Percentiles rank a stretch among this genome's conserved stretches.
Evolutionary conservation across 2,329 filamentous ascomycete species (phyloP).

Genomic region (Fusarium circinatum): DNA sequence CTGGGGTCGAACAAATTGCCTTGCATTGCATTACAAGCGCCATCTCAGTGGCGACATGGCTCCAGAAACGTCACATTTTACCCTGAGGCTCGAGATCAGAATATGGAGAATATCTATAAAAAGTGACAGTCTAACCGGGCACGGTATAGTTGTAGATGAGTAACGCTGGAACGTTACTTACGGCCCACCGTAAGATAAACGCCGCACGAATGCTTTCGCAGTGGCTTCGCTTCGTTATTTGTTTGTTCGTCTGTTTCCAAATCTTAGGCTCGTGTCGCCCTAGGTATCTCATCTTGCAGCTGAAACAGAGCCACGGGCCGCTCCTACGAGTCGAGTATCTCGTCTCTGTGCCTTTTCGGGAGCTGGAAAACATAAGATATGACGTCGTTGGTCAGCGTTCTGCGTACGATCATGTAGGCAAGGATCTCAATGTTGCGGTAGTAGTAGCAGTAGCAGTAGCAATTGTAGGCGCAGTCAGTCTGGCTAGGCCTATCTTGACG

Average conservation of each 20-base stretch:
- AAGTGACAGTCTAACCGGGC: constrained; percentile 25
- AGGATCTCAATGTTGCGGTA: constrained; percentile 23
- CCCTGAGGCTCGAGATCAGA: constrained; percentile 32
- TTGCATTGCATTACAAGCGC: constrained; percentile 30
- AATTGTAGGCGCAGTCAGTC: constrained; percentile 15
- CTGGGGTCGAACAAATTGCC: constrained; percentile 10
- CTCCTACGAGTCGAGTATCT: constrained; percentile 2
- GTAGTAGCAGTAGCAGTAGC: constrained; percentile 29
- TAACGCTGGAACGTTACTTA: constrained; percentile 39
- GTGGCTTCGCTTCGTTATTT: constrained; percentile 10
- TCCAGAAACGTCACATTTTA: constrained; percentile 29
- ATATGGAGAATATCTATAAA: constrained; percentile 35
- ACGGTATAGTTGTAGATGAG: constrained; percentile 17
- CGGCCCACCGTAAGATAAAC: constrained; percentile 28
- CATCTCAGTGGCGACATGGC: constrained; percentile 28
- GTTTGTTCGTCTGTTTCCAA: constrained; percentile 24
- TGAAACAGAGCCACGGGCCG: constrained; percentile 33
- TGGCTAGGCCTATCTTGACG: constrained; percentile 11
- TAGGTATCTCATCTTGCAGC: constrained; percentile 23
- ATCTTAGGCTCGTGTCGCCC: constrained; percentile 22
- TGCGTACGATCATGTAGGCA: background rate
- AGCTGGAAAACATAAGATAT: constrained; percentile 21
- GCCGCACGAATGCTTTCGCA: constrained; percentile 29
- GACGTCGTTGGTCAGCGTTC: constrained; percentile 20
- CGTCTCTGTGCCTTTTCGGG: constrained; percentile 1